A percentile compares a stretch with the other conserved stretches of the same genome.
Conservation (phyloP, 2,329 filamentous ascomycete genomes). For the Bipolaris gigantea region DNA sequence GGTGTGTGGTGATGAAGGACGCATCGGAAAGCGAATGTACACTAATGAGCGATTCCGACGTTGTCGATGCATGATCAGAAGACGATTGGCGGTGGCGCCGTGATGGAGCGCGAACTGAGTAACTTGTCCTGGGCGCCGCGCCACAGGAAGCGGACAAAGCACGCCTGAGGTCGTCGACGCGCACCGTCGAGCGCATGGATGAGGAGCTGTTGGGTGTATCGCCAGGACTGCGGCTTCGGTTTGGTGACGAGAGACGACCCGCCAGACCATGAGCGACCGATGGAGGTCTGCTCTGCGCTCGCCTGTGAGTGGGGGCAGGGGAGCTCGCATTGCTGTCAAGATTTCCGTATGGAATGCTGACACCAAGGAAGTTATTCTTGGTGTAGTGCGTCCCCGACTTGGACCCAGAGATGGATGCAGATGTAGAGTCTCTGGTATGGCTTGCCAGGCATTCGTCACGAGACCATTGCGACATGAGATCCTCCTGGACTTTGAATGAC, state of each 20-base stretch:
- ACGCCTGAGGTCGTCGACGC: slow-evolving; percentile 52
- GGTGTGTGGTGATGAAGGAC: slow-evolving; percentile 48
- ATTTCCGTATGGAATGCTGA: slow-evolving; percentile 53
- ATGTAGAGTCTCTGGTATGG: slow-evolving; percentile 68
- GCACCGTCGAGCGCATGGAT: slow-evolving; percentile 43
- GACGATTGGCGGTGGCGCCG: slow-evolving; percentile 46
- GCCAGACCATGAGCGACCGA: slow-evolving; percentile 42
- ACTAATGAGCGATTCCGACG: slow-evolving; percentile 70
- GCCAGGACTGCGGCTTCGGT: slow-evolving; percentile 34
- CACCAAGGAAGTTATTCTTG: slow-evolving; percentile 54
- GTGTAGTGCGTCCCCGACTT: slow-evolving; percentile 50
- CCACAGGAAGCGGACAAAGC: slow-evolving; percentile 46
- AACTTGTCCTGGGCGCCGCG: slow-evolving; percentile 34
- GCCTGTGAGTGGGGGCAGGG: slow-evolving; percentile 35
- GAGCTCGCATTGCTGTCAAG: slow-evolving; percentile 39
- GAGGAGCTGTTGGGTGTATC: slow-evolving; percentile 41
- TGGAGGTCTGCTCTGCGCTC: slow-evolving; percentile 38
- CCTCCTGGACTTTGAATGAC: slow-evolving; percentile 67
- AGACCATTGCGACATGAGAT: slow-evolving; percentile 79
- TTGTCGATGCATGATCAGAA: slow-evolving; percentile 52
- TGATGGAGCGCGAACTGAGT: slow-evolving; percentile 30
- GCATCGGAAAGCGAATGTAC: slow-evolving; percentile 70
- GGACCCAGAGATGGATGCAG: slow-evolving; percentile 76
- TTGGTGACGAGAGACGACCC: slow-evolving; percentile 34
- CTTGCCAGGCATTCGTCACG: slow-evolving; percentile 71